These are phyloP conservation scores for Camelina neglecta DNA, from an alignment of 345 rosid genomes.

Conservation along the genomic window DNA sequence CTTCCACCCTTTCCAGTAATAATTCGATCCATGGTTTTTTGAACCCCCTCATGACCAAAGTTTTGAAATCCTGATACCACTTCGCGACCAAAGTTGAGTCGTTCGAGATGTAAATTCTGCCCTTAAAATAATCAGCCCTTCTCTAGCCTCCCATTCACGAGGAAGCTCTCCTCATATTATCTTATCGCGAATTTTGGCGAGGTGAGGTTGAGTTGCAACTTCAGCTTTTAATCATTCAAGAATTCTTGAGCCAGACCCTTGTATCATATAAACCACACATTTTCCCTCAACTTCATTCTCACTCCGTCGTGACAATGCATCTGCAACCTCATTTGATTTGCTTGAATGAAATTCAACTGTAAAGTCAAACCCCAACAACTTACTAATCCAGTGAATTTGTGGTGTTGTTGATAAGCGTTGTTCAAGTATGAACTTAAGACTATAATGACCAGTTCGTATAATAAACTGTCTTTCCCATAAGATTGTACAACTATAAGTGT, in stretches of 20 bases:
- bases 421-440: not conserved
- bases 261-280: too few relatives aligned
- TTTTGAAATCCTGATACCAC: not conserved
- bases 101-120: not conserved
- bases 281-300: too few relatives aligned
- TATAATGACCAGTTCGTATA: not conserved
- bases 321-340: not conserved
- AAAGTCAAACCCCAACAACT: not conserved
- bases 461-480: not conserved
- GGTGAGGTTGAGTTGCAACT: not conserved
- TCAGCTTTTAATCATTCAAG: not conserved
- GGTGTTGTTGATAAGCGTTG: not conserved
- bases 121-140: not conserved
- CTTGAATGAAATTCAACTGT: not conserved
- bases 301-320: not conserved
- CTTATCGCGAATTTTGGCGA: not conserved
- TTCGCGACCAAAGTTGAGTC: not conserved
- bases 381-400: not conserved
- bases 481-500: too few relatives aligned
- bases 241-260: not conserved
- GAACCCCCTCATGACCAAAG: not conserved
- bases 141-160: not conserved
- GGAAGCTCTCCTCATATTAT: not conserved
- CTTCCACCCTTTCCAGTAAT: not conserved
- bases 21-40: not conserved